Evolutionary conservation across 768 basidiomycete genomes (phyloP).

Genomic region (Lentinula sp.): DNA sequence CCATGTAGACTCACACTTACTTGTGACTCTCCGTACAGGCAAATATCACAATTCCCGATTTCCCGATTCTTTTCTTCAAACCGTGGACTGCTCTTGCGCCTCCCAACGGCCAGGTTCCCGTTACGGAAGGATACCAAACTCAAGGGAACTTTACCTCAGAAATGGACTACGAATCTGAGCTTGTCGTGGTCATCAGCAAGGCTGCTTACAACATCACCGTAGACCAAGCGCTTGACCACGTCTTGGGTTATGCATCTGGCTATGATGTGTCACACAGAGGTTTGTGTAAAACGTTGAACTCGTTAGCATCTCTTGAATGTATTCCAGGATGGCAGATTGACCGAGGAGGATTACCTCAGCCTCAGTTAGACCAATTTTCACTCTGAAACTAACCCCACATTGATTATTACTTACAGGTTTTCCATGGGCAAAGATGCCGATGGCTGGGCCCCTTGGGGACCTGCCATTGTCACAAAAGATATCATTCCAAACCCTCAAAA

Average conservation of each 20-base stretch:
- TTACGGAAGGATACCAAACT: conserved; percentile 31
- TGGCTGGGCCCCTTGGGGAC: conserved; percentile 37
- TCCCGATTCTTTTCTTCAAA: conserved; percentile 31
- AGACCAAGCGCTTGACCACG: conserved; percentile 34
- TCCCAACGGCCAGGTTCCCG: conserved; percentile 27
- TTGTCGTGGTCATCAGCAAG: conserved; percentile 36
- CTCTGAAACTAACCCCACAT: not conserved
- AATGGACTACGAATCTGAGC: conserved; percentile 37
- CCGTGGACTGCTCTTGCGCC: conserved; percentile 29
- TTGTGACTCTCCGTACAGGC: conserved; percentile 13
- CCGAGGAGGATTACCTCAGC: conserved; percentile 34
- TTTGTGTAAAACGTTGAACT: not conserved
- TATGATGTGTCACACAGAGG: conserved; percentile 38
- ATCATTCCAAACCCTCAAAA: conserved; percentile 31
- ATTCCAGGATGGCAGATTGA: conserved; percentile 30
- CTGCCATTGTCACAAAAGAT: conserved; percentile 30
- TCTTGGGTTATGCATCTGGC: conserved; percentile 33
- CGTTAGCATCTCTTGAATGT: not conserved
- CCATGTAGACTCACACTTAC: no score
- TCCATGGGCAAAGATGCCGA: conserved; percentile 36
- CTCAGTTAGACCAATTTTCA: conserved; percentile 18
- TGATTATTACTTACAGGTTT: not conserved
- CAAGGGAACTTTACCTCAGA: conserved; percentile 32
- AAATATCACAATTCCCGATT: conserved; percentile 26
- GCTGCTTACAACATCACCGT: conserved; percentile 36